These are phyloP conservation scores for Biscogniauxia marginata DNA, from an alignment of 2,329 filamentous ascomycete species.

Conservation along the genomic window DNA sequence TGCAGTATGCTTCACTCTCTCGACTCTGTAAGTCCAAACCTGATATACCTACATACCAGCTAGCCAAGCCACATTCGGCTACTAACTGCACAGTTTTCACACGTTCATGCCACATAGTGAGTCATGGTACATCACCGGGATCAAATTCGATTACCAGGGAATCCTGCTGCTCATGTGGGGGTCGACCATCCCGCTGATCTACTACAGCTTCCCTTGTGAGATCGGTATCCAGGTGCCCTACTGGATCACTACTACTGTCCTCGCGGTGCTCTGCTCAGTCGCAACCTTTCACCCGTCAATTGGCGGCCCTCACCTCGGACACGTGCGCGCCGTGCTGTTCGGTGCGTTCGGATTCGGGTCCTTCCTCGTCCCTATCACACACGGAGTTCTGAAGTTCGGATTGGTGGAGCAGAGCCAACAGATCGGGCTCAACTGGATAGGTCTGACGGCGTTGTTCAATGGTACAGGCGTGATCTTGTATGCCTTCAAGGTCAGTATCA, in stretches of 20 bases:
- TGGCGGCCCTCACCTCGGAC: slow-evolving; percentile 37
- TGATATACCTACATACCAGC: slow-evolving; percentile 3
- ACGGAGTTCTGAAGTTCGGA: slow-evolving; percentile 36
- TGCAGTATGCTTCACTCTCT: slow-evolving; percentile 45
- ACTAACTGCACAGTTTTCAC: slow-evolving; percentile 46
- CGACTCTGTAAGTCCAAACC: slow-evolving; percentile 36
- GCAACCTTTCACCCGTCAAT: slow-evolving; percentile 38
- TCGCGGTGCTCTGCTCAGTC: slow-evolving; percentile 38
- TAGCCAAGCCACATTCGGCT: slow-evolving; percentile 21
- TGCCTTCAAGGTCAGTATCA: slow-evolving; percentile 28
- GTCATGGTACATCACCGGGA: slow-evolving; percentile 47
- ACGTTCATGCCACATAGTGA: slow-evolving; percentile 56
- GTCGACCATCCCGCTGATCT: slow-evolving; percentile 57
- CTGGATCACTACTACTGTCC: slow-evolving; percentile 32
- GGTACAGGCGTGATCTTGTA: slow-evolving; percentile 39
- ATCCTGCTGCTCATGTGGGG: slow-evolving; percentile 63
- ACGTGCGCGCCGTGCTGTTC: slow-evolving; percentile 40
- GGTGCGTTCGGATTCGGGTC: slow-evolving; percentile 39
- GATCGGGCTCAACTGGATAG: slow-evolving; percentile 42
- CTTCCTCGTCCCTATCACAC: slow-evolving; percentile 39
- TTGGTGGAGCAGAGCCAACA: slow-evolving; percentile 34
- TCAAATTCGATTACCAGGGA: slow-evolving; percentile 60
- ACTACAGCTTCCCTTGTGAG: slow-evolving; percentile 49
- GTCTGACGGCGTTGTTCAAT: slow-evolving; percentile 38
- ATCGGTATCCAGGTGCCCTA: slow-evolving; percentile 35